Percentiles rank a stretch among this genome's conserved stretches.
These are phyloP conservation scores for Cyclotella choctawhatcheeana DNA, from an alignment of 108 stramenopile species.

Conservation along the genomic window DNA sequence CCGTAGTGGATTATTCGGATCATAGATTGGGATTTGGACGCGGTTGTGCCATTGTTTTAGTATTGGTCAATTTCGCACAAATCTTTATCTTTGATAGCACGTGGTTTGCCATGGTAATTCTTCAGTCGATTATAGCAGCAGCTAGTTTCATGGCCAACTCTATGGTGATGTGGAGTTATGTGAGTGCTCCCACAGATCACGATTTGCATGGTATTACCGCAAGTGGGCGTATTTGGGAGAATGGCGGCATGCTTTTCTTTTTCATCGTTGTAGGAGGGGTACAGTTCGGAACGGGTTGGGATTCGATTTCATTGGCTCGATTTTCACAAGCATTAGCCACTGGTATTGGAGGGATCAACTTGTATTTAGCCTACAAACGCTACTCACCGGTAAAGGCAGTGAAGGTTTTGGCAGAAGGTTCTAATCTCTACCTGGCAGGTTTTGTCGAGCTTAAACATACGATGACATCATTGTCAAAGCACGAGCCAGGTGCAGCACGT, in stretches of 20 bases:
- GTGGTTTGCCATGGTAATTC: slow-evolving; percentile 36
- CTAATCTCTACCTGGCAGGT: slow-evolving; percentile 29
- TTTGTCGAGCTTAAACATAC: slow-evolving; percentile 17
- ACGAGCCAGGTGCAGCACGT: slow-evolving; percentile 23
- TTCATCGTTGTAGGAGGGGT: slow-evolving; percentile 30
- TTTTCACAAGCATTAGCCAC: slow-evolving; percentile 28
- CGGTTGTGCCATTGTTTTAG: slow-evolving; percentile 17
- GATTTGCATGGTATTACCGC: slow-evolving; percentile 39
- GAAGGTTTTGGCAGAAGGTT: slow-evolving; percentile 21
- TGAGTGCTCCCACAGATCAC: slow-evolving; percentile 36
- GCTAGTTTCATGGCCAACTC: slow-evolving; percentile 40
- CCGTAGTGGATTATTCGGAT: slow-evolving; percentile 43
- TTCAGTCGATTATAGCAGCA: slow-evolving; percentile 32
- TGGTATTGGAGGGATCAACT: slow-evolving; percentile 15
- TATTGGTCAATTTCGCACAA: slow-evolving; percentile 34
- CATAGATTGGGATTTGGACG: slow-evolving; percentile 30
- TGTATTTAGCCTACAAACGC: slow-evolving; percentile 29
- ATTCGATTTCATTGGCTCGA: slow-evolving; percentile 14
- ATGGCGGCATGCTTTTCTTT: slow-evolving; percentile 26
- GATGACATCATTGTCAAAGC: slow-evolving; percentile 14
- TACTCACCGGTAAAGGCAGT: slow-evolving; percentile 31
- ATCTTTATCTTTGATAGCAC: slow-evolving; percentile 36
- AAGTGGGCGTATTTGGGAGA: slow-evolving; percentile 31
- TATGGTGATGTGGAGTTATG: slow-evolving; percentile 43
- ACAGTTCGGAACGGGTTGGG: slow-evolving; percentile 23